Conservation (phyloP, 1,139 yeast genomes). For the Kodamaea alishanica region DNA sequence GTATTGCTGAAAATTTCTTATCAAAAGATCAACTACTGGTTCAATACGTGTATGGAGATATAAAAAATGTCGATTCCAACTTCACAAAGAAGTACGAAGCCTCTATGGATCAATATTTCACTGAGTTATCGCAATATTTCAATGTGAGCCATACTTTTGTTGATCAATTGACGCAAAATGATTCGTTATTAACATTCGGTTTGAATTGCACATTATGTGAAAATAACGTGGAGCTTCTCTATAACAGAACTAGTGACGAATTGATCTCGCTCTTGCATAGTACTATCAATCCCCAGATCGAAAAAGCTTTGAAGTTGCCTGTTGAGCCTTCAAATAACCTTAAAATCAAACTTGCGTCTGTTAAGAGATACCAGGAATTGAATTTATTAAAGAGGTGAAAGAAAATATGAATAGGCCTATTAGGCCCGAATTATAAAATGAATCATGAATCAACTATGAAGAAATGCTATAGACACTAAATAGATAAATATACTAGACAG, state of each 20-base stretch:
- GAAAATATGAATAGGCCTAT: too few relatives aligned
- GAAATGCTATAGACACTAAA: too few relatives aligned
- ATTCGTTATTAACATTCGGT: not conserved
- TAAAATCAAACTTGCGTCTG: constrained; percentile 50
- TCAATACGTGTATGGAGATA: not conserved
- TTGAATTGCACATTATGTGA: not conserved
- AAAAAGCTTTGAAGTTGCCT: constrained; percentile 18
- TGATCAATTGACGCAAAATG: not conserved
- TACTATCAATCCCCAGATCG: constrained; percentile 12
- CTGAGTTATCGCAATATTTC: not conserved
- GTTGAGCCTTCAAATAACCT: constrained; percentile 28
- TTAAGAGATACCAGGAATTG: constrained; percentile 40
- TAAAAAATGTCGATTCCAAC: not conserved
- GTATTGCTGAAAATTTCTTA: not conserved
- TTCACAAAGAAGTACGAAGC: constrained; percentile 1
- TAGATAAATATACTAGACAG: too few relatives aligned
- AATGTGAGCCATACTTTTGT: not conserved
- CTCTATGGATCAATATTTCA: constrained; percentile 1
- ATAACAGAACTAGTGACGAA: constrained; percentile 8
- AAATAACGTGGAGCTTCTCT: not conserved
- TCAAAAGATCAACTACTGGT: not conserved
- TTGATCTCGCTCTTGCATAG: constrained; percentile 9
- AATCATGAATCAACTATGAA: too few relatives aligned
- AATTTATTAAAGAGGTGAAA: too few relatives aligned
- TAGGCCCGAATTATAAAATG: too few relatives aligned